Evolutionary conservation across 768 basidiomycete genomes (phyloP), one percentile per base, ranked within the genome.

Genomic region (Scleroderma bovista): DNA sequence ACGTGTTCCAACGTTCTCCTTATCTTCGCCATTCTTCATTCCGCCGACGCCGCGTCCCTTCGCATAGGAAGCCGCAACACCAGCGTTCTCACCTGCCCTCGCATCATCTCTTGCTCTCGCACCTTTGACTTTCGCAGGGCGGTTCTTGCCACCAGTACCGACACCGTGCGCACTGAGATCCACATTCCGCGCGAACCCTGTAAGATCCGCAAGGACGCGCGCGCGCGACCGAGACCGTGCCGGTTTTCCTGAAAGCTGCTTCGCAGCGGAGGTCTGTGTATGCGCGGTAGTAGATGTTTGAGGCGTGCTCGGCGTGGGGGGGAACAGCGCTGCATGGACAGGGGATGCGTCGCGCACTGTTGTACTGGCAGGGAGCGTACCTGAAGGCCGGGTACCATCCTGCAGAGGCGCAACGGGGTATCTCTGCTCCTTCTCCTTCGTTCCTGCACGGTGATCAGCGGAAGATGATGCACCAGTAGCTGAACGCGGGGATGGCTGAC

Each of bases 121-220:
- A 17, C 63, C 52, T 43, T 50, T 51, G 37, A 32, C 37, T 44
- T 24, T 51, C 22, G 33, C n/a, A 55, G 44, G 44, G 15, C 44
- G 44, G 13, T 33, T 45, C 29, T 26, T 16, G 20, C 15, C 40
- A 26, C 41, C 41, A 6, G 12, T 20, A 19, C 57, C 65, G 24
- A 67, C 48, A 16, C 66, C 66, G 46, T 64, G 68, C 15, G 60
- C 68, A 13, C 56, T 50, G 0, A 64, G 44, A 43, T 66, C 66
- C 44, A 64, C 64, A 24, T 69, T 68, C 40, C 61, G 63, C 51
- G 64, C 58, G 19, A 69, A 58, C 6, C 66, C 65, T 6, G 73
- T 76, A 23, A 76, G 56, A 47, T 78, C 75, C 10, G 60, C 66
- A 9, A 78, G 60, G 20, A 67, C 70, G 16, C 67, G 65, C 17